Evolutionary conservation across 306 rosid genomes (phyloP).

Genomic region (Cyclanthera cordifolia): DNA sequence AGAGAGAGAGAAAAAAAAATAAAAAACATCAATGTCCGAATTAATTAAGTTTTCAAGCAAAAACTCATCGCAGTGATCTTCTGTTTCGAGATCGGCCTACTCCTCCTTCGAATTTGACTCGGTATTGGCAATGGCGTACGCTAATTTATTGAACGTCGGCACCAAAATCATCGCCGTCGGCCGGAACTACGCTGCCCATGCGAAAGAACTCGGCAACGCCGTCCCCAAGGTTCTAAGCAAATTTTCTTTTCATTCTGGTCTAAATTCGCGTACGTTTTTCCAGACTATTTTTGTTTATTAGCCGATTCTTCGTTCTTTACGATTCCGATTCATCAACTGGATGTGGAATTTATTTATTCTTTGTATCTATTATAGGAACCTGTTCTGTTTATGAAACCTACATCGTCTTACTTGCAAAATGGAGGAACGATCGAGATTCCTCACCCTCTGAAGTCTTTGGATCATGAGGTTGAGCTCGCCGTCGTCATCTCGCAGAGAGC

Average conservation of each 20-base stretch:
- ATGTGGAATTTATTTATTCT: too few relatives aligned
- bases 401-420: constrained; percentile 71
- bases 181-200: constrained; percentile 88
- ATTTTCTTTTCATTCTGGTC: too few relatives aligned
- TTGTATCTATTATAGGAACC: constrained; percentile 45
- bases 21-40: too few relatives aligned
- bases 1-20: too few relatives aligned
- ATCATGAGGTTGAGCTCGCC: constrained; percentile 94
- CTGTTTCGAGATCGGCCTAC: not conserved
- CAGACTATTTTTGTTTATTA: not conserved
- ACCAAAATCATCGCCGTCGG: constrained; percentile 89
- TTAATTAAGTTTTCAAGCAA: too few relatives aligned
- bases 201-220: constrained; percentile 93
- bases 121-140: constrained; percentile 47
- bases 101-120: too few relatives aligned
- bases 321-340: too few relatives aligned
- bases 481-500: constrained; percentile 69
- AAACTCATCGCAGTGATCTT: not conserved
- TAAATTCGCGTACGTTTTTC: not conserved
- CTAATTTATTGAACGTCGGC: constrained; percentile 50
- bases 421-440: constrained; percentile 94
- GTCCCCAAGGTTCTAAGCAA: constrained; percentile 59
- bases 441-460: constrained; percentile 54
- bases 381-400: constrained; percentile 76
- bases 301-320: not conserved